Evolutionary conservation across 352 stramenopile species (phyloP).

Genomic region (Pythium phragmitis): DNA sequence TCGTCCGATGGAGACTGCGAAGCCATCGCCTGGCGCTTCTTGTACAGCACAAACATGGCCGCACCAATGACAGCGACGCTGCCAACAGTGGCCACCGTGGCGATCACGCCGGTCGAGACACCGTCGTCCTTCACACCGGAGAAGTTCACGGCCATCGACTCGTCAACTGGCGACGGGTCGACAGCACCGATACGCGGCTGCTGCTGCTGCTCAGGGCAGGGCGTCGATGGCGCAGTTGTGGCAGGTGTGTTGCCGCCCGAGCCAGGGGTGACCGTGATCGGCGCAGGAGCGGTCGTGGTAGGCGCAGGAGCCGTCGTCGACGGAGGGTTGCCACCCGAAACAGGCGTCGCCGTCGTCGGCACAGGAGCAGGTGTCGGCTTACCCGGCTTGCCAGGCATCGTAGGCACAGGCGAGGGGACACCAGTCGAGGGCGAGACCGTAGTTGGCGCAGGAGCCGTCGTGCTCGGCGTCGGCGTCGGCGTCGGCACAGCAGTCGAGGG

Average conservation of each 20-base stretch:
- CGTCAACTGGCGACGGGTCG: background rate
- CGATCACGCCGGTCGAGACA: constrained; percentile 11
- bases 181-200: background rate
- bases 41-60: constrained; percentile 19
- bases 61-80: constrained; percentile 20
- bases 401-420: background rate
- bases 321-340: background rate
- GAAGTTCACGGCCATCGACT: constrained; percentile 11
- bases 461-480: background rate
- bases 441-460: background rate
- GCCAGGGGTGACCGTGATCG: background rate
- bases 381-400: constrained; percentile 8
- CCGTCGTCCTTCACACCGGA: constrained; percentile 12
- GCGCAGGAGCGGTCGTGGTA: background rate
- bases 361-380: background rate
- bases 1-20: background rate
- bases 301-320: background rate
- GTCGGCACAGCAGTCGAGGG: background rate
- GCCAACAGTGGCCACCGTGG: constrained; percentile 14
- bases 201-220: constrained; percentile 9
- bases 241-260: background rate
- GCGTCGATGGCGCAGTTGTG: constrained; percentile 1
- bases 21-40: constrained; percentile 12
- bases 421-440: background rate
- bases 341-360: background rate